Percentiles rank a stretch among this genome's conserved stretches.
Evolutionary conservation across 192 early-diverging fungal genomes (phyloP).

Genomic region (Coemansia sp.): DNA sequence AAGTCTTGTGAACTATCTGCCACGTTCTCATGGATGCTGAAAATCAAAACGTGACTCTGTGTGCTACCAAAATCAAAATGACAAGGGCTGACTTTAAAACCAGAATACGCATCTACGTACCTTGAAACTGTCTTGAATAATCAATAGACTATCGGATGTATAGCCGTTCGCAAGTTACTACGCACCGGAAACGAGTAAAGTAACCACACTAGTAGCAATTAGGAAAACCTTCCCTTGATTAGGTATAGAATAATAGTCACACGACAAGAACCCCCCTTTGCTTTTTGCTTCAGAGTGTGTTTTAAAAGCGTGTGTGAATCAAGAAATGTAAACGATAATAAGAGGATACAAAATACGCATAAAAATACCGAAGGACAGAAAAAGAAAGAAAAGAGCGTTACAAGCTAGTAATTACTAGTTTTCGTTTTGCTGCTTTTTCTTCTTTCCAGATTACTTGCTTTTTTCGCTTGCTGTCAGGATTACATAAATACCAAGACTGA

Average conservation of each 20-base stretch:
- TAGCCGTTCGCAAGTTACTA: neutral
- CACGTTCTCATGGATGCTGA: too few relatives aligned
- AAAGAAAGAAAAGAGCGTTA: slow-evolving; percentile 12
- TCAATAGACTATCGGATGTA: too few relatives aligned
- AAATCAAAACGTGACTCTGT: too few relatives aligned
- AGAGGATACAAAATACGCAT: neutral
- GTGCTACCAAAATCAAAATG: too few relatives aligned
- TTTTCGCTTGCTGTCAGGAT: neutral
- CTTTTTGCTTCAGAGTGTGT: neutral
- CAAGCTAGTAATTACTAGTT: slow-evolving; percentile 12
- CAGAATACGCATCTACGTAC: too few relatives aligned
- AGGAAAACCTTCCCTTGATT: neutral
- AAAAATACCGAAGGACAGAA: neutral
- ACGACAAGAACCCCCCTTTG: neutral
- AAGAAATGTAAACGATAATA: neutral
- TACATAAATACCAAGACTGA: neutral
- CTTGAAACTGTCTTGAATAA: too few relatives aligned
- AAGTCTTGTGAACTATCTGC: too few relatives aligned
- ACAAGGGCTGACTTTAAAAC: too few relatives aligned
- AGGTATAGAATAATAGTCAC: neutral
- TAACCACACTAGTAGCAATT: neutral
- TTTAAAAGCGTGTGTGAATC: neutral
- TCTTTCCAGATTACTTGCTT: neutral
- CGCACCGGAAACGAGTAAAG: neutral
- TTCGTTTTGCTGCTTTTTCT: neutral